phyloP scores from a whole-genome alignment of 2,329 filamentous ascomycete genomes.

The Clarireedia hainanense region DNA sequence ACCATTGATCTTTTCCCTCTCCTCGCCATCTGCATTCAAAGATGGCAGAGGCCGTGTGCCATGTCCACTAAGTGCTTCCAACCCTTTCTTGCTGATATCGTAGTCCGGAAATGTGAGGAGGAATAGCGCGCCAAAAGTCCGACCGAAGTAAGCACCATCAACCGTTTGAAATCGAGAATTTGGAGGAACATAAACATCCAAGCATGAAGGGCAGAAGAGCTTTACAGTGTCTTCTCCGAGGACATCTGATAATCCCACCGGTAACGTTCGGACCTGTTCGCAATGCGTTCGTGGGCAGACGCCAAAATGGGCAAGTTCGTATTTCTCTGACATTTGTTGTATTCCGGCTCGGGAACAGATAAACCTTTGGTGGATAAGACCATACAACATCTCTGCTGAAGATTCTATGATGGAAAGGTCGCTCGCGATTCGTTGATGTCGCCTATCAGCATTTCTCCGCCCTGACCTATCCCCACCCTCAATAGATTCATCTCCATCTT shows the following conservation, averaged over 20 bases:
- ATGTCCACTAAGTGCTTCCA: conserved; percentile 43
- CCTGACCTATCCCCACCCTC: conserved; percentile 50
- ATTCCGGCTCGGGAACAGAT: conserved; percentile 95
- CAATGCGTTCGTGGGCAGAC: conserved; percentile 92
- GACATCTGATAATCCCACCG: conserved; percentile 88
- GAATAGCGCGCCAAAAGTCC: conserved; percentile 93
- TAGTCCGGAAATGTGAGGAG: conserved; percentile 98
- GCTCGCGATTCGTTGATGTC: conserved; percentile 79
- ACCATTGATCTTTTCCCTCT: conserved; percentile 64
- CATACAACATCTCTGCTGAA: conserved; percentile 96
- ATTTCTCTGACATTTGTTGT: conserved; percentile 99
- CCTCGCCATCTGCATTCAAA: conserved; percentile 36
- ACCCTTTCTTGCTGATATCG: conserved; percentile 68
- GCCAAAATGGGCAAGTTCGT: conserved; percentile 93
- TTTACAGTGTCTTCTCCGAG: conserved; percentile 97
- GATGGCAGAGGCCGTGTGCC: conserved; percentile 27
- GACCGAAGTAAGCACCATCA: conserved; percentile 95
- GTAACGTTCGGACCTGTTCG: conserved; percentile 80
- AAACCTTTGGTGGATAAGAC: conserved; percentile 95
- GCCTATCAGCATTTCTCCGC: conserved; percentile 44
- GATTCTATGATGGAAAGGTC: conserved; percentile 94
- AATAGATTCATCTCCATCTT: conserved; percentile 61
- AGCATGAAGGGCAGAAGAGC: conserved; percentile 92
- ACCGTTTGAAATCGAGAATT: conserved; percentile 97
- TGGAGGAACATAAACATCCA: conserved; percentile 94